Evolutionary conservation across 257 asterid genomes (phyloP), one percentile per base, ranked within the genome.

Genomic region (Verbascum thapsus): DNA sequence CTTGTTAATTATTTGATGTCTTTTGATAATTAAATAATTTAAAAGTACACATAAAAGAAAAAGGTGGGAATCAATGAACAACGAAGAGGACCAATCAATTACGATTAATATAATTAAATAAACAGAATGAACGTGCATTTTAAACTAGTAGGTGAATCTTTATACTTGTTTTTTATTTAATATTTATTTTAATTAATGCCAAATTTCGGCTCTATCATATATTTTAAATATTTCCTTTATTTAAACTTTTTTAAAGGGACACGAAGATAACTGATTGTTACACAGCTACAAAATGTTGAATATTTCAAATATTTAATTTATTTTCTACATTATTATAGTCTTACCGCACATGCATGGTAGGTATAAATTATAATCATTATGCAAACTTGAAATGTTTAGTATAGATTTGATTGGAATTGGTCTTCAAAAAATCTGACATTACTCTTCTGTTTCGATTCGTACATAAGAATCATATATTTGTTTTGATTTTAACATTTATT

Each of bases 291-390:
- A 8, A 37, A 3, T 52, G 11, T 17, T 40, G 37, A 18, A 38
- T 26, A 61, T 15, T n/a, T 38, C 1, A 61, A 18, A 17, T 19
- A 30, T 10, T 16, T 71, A 18, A 8, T 12, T 47, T 2, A 16
- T 6, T 15, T 7, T 16, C 18, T 39, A 1, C 13, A 26, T 11
- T 32, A 6, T 35, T 23, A 56, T 50, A 34, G 68, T 74, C 68
- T 41, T 20, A 41, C 71, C 51, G 50, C 74, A 74, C 74, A 68
- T 74, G 74, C 56, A 74, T 63, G 68, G 72, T 63, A 10, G 74
- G 72, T 63, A 68, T 16, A 53, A 47, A 30, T n/a, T n/a, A n/a
- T n/a, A n/a, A n/a, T n/a, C 32, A 26, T 5, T 26, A 26, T 5
- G 42, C 5, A 26, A 26, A 26, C 2, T 26, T 39, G 44, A 39